Evolutionary conservation across 768 basidiomycete genomes (phyloP), one percentile per base, ranked within the genome.

Genomic region (Lentinula edodes): DNA sequence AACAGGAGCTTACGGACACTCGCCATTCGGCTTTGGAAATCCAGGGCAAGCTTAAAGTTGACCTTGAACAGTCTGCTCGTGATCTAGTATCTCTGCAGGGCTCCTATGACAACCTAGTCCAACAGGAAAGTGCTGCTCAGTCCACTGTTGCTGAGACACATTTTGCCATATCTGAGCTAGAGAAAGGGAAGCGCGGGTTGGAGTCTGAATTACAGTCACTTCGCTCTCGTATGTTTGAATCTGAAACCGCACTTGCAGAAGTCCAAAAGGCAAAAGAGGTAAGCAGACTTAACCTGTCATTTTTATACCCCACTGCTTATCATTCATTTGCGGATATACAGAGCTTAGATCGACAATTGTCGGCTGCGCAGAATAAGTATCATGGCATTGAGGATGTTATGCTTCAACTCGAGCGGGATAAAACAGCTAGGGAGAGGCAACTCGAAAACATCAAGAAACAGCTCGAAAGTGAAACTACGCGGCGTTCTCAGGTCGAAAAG

Each of bases 361-460:
- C 77, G 0, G 73, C 81, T 20, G 83, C 89, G 6, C 89, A 91
- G 67, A 79, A 82, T 39, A 92, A 92, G 67, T 89, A 88, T 62
- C 85, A 90, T 61, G 88, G 90, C 61, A 89, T 94, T 60, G 96
- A 99, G 72, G 96, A 98, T 69, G 83, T 88, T 0, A 83, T 92
- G 1, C 80, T 97, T 6, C 86, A 90, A 66, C 80, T 91, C 54
- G 91, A 98, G 72, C 82, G 91, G 35, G 94, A 95, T 61, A 85
- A 42, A 38, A 59, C 45, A 23, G 51, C 45, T 28, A 18, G 88
- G 64, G 82, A 86, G 52, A 83, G 89, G 5, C 89, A 94, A 65
- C 70, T 90, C 62, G 90, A 95, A 23, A 77, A 81, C 5, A 73
- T 81, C 58, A 83, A 83, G 46, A 88, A 88, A 66, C 89, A 92